Base-by-base conservation (phyloP, 2,329 filamentous ascomycete genomes). In the Hypoxylon sp. region DNA sequence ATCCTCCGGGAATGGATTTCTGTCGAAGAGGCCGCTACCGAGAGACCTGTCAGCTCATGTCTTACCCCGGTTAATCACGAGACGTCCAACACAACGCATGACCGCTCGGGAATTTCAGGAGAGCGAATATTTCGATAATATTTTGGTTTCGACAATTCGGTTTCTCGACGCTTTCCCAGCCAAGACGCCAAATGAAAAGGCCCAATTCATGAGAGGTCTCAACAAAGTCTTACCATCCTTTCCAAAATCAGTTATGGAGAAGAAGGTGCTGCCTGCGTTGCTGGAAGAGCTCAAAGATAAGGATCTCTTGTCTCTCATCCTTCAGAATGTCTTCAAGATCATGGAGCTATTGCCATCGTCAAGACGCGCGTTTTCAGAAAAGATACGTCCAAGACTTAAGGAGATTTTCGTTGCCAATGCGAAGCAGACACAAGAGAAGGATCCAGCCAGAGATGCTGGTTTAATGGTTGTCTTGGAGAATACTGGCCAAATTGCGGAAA, bases 71-170 rank as follows among this genome's bases (percentile, higher is more conserved):
- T 86, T 99, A 48, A 94, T 99, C 63, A 96, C 95, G 0, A 87
- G 96, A 69, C 86, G 94, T 60, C 93, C 96, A 2, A 93, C 94
- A 2, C 93, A 97, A 77, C 89, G 96, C 48, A 87, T 98, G 82
- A 94, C 90, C 25, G 94, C 95, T 3, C 89, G 88, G 59, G 95
- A 97, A 74, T 98, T 99, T 73, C 96, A 99, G 77, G 89, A 98
- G 79, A 97, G 94, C 75, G 90, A 93, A 72, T 99, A 97, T 78
- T 99, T 99, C 77, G 94, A 99, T 80, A 99, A 98, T 75, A 93
- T 98, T 49, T 85, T 99, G 3, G 93, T 99, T 21, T 97, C 94
- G 0, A 98, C 96, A 0, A 97, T 99, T 68, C 92, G 96, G 11
- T 99, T 99, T 76, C 83, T 99, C 25, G 96, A 99, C 74, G 88